A percentile compares a stretch with the other conserved stretches of the same genome.
Conservation (phyloP, 148 eudicot genomes). For the Diospyros kaki region DNA sequence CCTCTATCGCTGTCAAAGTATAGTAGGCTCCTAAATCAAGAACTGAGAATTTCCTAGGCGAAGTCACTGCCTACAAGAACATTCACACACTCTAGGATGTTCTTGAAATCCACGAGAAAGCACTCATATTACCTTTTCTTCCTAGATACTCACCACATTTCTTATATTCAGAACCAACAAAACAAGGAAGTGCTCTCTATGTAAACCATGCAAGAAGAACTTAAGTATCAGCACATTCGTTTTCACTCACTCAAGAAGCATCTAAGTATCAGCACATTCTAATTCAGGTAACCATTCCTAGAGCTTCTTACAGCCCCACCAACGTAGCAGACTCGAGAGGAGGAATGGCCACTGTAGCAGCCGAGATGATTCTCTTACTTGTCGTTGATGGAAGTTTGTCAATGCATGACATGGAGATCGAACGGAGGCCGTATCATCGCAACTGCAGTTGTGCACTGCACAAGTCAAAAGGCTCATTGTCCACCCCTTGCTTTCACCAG, state of each 20-base stretch:
- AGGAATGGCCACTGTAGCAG: background rate
- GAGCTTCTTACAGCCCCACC: no score
- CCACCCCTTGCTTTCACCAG: background rate
- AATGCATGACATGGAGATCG: slow-evolving; percentile 13
- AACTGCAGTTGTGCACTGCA: slow-evolving; percentile 31
- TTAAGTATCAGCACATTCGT: background rate
- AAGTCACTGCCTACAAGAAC: background rate
- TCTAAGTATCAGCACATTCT: no score
- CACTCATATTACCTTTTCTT: background rate
- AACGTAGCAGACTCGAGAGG: no score
- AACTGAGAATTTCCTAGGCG: background rate
- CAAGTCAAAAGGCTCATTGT: background rate
- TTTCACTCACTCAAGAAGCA: background rate
- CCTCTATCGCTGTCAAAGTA: background rate
- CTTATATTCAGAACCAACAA: background rate
- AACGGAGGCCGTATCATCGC: slow-evolving; percentile 30
- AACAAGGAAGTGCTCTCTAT: background rate
- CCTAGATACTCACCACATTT: background rate
- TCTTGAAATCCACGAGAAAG: background rate
- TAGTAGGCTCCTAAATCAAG: background rate
- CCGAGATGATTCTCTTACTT: slow-evolving; percentile 14
- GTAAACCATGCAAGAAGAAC: background rate
- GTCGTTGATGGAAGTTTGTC: slow-evolving; percentile 28
- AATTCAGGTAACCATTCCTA: no score
- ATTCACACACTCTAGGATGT: no score